Percentiles rank a stretch among this genome's conserved stretches.
phyloP scores from a whole-genome alignment of 352 stramenopile species.

The Globisporangium nagaii region DNA sequence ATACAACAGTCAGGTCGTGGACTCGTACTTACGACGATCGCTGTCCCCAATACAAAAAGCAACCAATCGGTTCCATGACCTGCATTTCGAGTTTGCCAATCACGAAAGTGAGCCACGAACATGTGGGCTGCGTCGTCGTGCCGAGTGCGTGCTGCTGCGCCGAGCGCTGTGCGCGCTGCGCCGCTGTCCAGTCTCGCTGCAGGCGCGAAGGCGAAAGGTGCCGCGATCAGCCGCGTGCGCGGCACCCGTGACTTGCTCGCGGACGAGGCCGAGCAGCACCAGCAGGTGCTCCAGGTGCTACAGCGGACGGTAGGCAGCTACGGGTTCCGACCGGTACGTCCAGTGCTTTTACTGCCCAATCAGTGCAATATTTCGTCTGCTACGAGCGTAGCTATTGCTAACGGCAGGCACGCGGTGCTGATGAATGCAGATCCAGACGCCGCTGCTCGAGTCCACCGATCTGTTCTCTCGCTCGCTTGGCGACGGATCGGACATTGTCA shows the following conservation, averaged over 20 bases:
- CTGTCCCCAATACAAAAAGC: no score
- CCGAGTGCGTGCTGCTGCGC: background rate
- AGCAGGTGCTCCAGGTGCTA: constrained; percentile 50
- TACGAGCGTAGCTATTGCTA: background rate
- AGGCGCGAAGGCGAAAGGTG: constrained; percentile 15
- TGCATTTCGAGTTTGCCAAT: no score
- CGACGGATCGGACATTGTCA: constrained; percentile 84
- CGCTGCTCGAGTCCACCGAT: constrained; percentile 84
- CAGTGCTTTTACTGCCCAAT: no score
- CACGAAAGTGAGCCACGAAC: no score
- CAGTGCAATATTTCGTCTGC: no score
- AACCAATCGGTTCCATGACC: no score
- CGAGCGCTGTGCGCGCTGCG: background rate
- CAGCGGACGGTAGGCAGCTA: constrained; percentile 59
- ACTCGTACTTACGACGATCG: no score
- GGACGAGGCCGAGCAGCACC: constrained; percentile 57
- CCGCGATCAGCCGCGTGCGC: constrained; percentile 49
- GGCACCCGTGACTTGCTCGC: constrained; percentile 71
- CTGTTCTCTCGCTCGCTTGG: constrained; percentile 77
- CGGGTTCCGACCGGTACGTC: constrained; percentile 63
- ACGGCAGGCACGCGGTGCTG: background rate
- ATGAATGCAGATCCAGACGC: constrained; percentile 65
- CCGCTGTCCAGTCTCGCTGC: background rate
- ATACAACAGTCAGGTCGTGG: no score
- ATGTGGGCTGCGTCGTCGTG: constrained; percentile 3